phyloP scores from a whole-genome alignment of 2,329 filamentous ascomycete genomes.

The Amauroascus verrucosus region DNA sequence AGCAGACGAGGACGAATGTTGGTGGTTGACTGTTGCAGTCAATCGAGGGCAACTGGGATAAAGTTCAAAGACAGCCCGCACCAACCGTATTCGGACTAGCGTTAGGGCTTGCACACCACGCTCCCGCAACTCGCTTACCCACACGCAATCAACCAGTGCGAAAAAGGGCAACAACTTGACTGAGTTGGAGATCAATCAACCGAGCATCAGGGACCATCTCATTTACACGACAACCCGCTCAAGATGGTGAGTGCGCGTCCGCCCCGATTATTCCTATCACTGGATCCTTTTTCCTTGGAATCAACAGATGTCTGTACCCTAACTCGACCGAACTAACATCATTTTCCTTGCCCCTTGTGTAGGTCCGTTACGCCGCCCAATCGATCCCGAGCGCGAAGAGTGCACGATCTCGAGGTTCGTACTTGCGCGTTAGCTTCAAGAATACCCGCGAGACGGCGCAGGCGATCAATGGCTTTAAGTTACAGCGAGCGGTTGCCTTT shows the following conservation, averaged over 20 bases:
- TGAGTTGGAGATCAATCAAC: slow-evolving; percentile 31
- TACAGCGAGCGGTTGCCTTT: slow-evolving; percentile 89
- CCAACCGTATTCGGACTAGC: slow-evolving; percentile 24
- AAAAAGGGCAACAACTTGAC: slow-evolving; percentile 12
- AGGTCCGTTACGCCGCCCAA: slow-evolving; percentile 95
- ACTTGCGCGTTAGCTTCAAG: slow-evolving; percentile 99
- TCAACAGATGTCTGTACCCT: background rate
- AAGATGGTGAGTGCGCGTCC: slow-evolving; percentile 36
- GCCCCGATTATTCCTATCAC: slow-evolving; percentile 3
- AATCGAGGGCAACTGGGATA: too few relatives aligned
- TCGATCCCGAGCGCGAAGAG: slow-evolving; percentile 82
- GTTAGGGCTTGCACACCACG: slow-evolving; percentile 30
- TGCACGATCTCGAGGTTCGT: slow-evolving; percentile 94
- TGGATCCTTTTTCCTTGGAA: background rate
- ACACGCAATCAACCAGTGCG: background rate
- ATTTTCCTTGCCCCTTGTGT: background rate
- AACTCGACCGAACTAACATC: slow-evolving; percentile 1
- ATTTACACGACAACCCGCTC: slow-evolving; percentile 34
- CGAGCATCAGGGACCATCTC: slow-evolving; percentile 26
- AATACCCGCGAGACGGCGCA: slow-evolving; percentile 99
- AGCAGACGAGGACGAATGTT: too few relatives aligned
- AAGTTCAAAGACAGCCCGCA: background rate
- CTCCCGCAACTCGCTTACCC: slow-evolving; percentile 17
- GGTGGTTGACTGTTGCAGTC: too few relatives aligned
- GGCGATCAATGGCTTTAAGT: slow-evolving; percentile 98